Evolutionary conservation across 1,284 basidiomycete genomes (phyloP), one percentile per base, ranked within the genome.

Genomic region (Cerioporus squamosus): DNA sequence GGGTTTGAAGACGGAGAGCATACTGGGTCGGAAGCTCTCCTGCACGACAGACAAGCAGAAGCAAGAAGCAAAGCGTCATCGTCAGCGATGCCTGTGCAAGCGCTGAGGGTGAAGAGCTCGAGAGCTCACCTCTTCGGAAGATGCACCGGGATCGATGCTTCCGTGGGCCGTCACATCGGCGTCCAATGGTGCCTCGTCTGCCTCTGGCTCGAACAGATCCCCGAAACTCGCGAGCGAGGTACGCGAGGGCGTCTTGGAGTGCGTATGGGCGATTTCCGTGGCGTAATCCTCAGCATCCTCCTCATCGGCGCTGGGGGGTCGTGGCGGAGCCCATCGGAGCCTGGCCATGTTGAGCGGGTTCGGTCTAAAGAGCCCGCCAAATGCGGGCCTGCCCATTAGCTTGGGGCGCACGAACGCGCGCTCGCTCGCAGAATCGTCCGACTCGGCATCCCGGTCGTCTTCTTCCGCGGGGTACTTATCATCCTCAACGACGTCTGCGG

Each of bases 331-430:
- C 83, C 83, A 84, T 44, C 82, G 78, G 52, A 80, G 79, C 58
- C 75, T 77, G 12, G 83, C 82, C 61, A 82, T 79, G 66, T 80
- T 82, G 72, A 80, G 75, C 15, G 84, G 82, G 44, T 80, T 79
- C 22, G 83, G 83, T 59, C 79, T 81, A 69, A 78, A 77, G 75
- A 71, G 58, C 36, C 65, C 53, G 26, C 65, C 61, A 59, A 65
- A 61, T 26, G 60, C 42, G 20, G 59, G 46, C 49, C 63, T 55
- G 38, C 61, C 48, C 49, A 59, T 44, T 24, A 65, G 48, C 60
- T 64, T 63, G 60, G 69, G 69, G 63, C 53, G 62, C 62, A 52
- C 66, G 51, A 66, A 62, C 80, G 81, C 53, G 9, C 38, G 48
- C 45, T 59, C 54, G n/a, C 50, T 36, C 33, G 33, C 48, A 15